phyloP scores from a whole-genome alignment of 176 grass and related monocot genomes.

The Olyra latifolia region DNA sequence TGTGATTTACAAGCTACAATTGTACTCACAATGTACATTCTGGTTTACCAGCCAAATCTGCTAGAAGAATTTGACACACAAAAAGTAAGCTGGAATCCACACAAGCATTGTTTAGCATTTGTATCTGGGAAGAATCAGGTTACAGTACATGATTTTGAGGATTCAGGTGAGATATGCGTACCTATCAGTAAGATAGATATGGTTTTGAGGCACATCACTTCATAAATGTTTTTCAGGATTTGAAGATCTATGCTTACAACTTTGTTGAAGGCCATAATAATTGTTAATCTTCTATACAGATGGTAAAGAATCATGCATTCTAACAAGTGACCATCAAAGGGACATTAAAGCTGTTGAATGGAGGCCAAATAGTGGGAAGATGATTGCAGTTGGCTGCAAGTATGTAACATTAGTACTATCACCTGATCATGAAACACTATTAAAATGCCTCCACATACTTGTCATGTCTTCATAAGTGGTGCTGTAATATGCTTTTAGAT shows the following conservation, averaged over 20 bases:
- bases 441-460: constrained; percentile 20
- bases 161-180: constrained; percentile 63
- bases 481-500: not conserved
- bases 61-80: constrained; percentile 71
- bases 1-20: not conserved
- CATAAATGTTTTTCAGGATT: not conserved
- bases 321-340: constrained; percentile 73
- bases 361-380: constrained; percentile 95
- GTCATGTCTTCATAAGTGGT: not conserved
- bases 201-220: not conserved
- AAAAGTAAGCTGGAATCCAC: constrained; percentile 71
- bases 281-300: constrained; percentile 42
- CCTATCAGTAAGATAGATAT: not conserved
- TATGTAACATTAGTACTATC: constrained; percentile 39
- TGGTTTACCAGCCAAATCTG: constrained; percentile 68
- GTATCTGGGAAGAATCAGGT: constrained; percentile 79
- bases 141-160: constrained; percentile 70
- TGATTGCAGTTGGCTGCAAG: constrained; percentile 90
- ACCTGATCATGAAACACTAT: not conserved
- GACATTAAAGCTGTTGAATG: constrained; percentile 78
- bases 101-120: constrained; percentile 88
- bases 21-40: not conserved
- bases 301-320: constrained; percentile 78
- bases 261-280: constrained; percentile 9
- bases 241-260: constrained; percentile 3